Evolutionary conservation across 805 yeast species (phyloP), one percentile per base, ranked within the genome.

Genomic region (Zygosaccharomyces bailii): DNA sequence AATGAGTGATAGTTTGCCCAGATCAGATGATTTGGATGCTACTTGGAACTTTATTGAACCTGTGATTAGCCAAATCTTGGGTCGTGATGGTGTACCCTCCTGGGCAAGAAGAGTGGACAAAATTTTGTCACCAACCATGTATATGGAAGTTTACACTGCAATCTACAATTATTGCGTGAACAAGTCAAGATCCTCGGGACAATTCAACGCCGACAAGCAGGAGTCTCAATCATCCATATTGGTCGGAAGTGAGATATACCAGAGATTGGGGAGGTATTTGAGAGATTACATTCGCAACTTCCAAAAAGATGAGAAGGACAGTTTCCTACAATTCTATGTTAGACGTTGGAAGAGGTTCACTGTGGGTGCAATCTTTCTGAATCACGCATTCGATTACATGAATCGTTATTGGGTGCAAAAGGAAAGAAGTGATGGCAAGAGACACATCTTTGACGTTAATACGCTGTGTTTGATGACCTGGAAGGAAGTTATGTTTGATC

Each of bases 371-470:
- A 85, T 89, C 11, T 86, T 87, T 65, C 69, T 93, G 63, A 89
- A 88, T 64, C 93, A 95, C 62, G 90, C 95, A 4, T 86, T 93
- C 59, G 96, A 91, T 63, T 93, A 93, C 66, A 81, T 93, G 78
- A 93, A 93, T 66, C 78, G 98, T 50, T 93, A 91, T 67, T 93
- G 99, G 99, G 96, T 95, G 34, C 86, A 85, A 55, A 90, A 95
- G 60, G 98, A 91, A 66, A 77, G 98, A 59, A 84, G 88, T 34
- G 97, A 91, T 62, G 97, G 97, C 13, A 79, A 87, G 57, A 76
- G 89, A 51, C 89, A 87, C 58, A 82, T 93, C 36, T 88, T 81
- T 65, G 99, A 93, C 65, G 95, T 95, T 17, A 83, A 89, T 61
- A 88, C 96, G 4, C 72, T 93, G 51, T 85, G 96, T 41, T 70